These are phyloP conservation scores for Aspergillus unguis DNA, from an alignment of 2,329 filamentous ascomycete genomes.

Conservation along the genomic window DNA sequence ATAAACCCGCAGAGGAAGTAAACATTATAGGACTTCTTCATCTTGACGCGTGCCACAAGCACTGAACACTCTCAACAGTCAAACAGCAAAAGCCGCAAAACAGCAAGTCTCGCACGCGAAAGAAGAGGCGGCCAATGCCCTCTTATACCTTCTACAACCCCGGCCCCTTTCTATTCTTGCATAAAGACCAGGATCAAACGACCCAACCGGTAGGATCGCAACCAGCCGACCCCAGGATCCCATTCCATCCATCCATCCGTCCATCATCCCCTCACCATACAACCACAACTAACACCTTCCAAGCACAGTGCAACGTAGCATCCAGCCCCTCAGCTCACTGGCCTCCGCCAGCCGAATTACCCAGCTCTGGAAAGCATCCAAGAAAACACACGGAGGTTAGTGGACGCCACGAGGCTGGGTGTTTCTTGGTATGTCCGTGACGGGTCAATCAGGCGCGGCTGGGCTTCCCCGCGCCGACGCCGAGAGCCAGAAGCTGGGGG, in stretches of 20 bases:
- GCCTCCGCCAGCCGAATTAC: not conserved
- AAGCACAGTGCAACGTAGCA: slow-evolving; percentile 11
- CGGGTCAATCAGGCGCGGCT: not conserved
- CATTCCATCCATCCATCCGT: not conserved
- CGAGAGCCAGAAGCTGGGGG: not conserved
- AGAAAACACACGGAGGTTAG: slow-evolving; percentile 8
- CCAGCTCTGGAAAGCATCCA: not conserved
- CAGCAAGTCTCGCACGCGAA: not conserved
- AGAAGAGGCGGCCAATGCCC: not conserved
- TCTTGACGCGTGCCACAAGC: slow-evolving; percentile 3
- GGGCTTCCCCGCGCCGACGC: slow-evolving; percentile 1
- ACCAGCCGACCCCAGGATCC: too few species aligned
- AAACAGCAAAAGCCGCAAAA: not conserved
- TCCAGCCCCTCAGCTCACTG: not conserved
- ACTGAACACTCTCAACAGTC: not conserved
- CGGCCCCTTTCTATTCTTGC: not conserved
- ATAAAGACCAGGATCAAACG: not conserved
- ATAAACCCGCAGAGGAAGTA: slow-evolving; percentile 22
- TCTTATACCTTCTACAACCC: not conserved
- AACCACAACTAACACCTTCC: not conserved
- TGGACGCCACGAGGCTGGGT: slow-evolving; percentile 5
- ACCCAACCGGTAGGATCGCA: too few species aligned
- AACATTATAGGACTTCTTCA: slow-evolving; percentile 21
- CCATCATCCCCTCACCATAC: not conserved
- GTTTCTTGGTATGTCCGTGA: slow-evolving; percentile 2